Base-by-base conservation (phyloP, 441 rosid species). In the Hypseocharis bilobata region DNA sequence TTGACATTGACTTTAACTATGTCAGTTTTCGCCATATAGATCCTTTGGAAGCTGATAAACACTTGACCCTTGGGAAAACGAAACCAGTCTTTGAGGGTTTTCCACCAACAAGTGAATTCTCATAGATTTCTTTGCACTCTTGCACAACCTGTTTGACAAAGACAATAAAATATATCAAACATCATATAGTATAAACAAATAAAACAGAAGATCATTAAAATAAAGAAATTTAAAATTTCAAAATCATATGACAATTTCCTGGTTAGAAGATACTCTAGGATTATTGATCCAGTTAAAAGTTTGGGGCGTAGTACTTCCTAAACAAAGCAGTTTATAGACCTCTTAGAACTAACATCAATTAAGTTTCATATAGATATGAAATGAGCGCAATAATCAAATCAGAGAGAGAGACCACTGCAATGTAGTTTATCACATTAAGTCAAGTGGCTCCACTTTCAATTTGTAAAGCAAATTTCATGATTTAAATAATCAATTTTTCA, bases 41-140 rank as follows among this genome's bases (percentile, higher is more conserved):
- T 44, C 78, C 84, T 78, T 86, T 92, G 49, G 87, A 74, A 63
- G 83, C 84, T 66, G 80, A 32, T 69, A 89, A 92, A 70, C 76
- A 84, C 76, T 91, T 91, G 73, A 94, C 87, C 78, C 77, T 83
- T 0, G 96, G 82, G 78, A 91, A 94, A 7, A 94, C 83, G 60
- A 89, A 88, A 61, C 99, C 98, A 0, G 94, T 74, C 83, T 78
- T 91, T 4, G 91, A 87, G 4, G 99, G 94, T 16, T 81, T 86
- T 60, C 99, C 99, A 66, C 82, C 88, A 55, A 86, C 79, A 29
- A 84, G 86, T 3, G 96, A 84, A 65, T 94, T 89, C 81, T 88
- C 97, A 26, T 89, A 91, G 42, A 94, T 91, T 69, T 91, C 99
- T 79, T 74, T 91, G 85, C 97, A 94, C 72, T 94, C 99, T 77